Percentiles rank a stretch among this genome's conserved stretches.
Evolutionary conservation across 2,329 filamentous ascomycete species (phyloP).

Genomic region (Microcyclospora pomicola): DNA sequence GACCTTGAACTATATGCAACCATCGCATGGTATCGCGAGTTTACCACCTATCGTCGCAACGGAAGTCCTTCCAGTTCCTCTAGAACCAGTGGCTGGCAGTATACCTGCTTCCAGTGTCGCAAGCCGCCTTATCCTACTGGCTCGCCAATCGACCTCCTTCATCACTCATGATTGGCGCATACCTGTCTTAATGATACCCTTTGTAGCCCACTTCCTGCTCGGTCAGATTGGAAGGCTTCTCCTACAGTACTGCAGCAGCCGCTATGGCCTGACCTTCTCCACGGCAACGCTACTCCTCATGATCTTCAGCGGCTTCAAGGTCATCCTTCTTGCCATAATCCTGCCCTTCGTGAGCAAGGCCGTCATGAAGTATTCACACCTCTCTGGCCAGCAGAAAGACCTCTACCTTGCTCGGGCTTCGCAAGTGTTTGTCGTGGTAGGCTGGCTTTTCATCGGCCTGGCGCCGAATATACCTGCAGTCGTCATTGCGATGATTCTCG

Average conservation of each 20-base stretch:
- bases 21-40: too few relatives aligned
- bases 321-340: slow-evolving; percentile 19
- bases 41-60: neutral
- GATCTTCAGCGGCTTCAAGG: slow-evolving; percentile 16
- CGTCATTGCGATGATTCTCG: slow-evolving; percentile 30
- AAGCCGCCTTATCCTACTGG: neutral
- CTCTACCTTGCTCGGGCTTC: slow-evolving; percentile 20
- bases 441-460: slow-evolving; percentile 19
- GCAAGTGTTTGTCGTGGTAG: slow-evolving; percentile 13
- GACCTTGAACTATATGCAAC: slow-evolving; percentile 17
- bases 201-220: slow-evolving; percentile 18
- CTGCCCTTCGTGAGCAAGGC: slow-evolving; percentile 17
- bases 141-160: slow-evolving; percentile 15
- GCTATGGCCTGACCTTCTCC: slow-evolving; percentile 35
- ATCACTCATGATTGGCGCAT: slow-evolving; percentile 20
- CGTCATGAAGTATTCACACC: slow-evolving; percentile 8
- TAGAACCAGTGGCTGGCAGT: neutral
- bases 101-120: too few relatives aligned
- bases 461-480: slow-evolving; percentile 16
- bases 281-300: slow-evolving; percentile 21
- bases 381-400: slow-evolving; percentile 17
- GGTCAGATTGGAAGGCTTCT: slow-evolving; percentile 21
- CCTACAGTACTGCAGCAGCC: slow-evolving; percentile 40
- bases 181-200: slow-evolving; percentile 17
- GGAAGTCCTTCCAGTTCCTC: neutral